Evolutionary conservation across 1,284 basidiomycete species (phyloP).

Genomic region (Trametes sp.): DNA sequence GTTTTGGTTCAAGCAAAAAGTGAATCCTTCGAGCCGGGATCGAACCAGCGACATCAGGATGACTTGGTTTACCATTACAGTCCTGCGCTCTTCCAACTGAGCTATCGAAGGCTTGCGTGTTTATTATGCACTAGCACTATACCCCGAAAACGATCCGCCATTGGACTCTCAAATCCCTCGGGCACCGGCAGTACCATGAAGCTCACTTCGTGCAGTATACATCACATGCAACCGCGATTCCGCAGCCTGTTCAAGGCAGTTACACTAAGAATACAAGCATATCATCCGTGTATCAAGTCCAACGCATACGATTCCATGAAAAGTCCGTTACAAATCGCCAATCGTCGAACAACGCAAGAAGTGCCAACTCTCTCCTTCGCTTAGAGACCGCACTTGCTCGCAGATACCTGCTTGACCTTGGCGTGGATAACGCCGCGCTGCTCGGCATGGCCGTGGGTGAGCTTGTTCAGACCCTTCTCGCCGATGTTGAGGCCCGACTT

Average conservation of each 20-base stretch:
- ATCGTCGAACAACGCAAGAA: neutral
- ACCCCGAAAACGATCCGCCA: neutral
- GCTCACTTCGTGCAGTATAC: too few species aligned
- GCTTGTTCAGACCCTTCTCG: constrained; percentile 49
- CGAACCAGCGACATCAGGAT: constrained; percentile 28
- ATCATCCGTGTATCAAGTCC: neutral
- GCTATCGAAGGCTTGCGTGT: constrained; percentile 27
- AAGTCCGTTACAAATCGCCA: neutral
- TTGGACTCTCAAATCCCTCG: neutral
- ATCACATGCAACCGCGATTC: too few species aligned
- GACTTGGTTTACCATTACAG: constrained; percentile 25
- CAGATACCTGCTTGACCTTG: constrained; percentile 43
- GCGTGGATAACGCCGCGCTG: constrained; percentile 49
- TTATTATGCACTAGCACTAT: neutral
- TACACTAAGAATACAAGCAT: too few species aligned
- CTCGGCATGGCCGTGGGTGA: constrained; percentile 49
- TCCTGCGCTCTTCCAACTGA: constrained; percentile 34
- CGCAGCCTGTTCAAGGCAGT: too few species aligned
- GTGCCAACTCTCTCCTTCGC: neutral
- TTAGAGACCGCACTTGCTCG: constrained; percentile 48
- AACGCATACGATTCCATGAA: too few species aligned
- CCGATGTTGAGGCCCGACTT: constrained; percentile 50
- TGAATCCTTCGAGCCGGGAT: constrained; percentile 27
- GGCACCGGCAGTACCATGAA: too few species aligned
- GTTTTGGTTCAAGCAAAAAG: too few species aligned